Conservation (phyloP, 1,284 basidiomycete species). For the Ganoderma resinaceum region DNA sequence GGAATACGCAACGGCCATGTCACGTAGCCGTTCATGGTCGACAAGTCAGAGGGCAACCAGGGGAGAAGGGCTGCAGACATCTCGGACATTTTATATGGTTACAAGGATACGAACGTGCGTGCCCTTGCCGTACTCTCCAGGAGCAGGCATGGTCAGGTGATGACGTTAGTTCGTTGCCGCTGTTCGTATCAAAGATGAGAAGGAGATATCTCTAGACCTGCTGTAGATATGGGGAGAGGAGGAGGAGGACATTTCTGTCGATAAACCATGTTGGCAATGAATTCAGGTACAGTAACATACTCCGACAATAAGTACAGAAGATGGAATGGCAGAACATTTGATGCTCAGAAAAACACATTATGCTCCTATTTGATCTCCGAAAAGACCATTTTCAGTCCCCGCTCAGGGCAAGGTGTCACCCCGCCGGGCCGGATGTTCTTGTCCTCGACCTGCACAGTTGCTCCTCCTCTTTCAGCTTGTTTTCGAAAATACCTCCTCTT, state of each 20-base stretch:
- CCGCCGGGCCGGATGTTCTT: neutral
- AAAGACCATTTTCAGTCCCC: neutral
- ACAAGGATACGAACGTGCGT: slow-evolving; percentile 17
- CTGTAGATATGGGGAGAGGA: neutral
- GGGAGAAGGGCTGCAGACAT: neutral
- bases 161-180: neutral
- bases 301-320: neutral
- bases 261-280: too few relatives aligned
- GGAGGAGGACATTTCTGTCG: too few relatives aligned
- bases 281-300: neutral
- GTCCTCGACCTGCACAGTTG: neutral
- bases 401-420: neutral
- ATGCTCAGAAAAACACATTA: neutral
- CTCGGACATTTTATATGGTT: too few relatives aligned
- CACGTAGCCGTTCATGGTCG: slow-evolving; percentile 12
- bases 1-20: slow-evolving; percentile 9
- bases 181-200: neutral
- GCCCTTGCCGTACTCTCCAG: neutral
- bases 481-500: neutral
- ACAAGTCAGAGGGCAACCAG: neutral
- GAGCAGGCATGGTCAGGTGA: slow-evolving; percentile 10
- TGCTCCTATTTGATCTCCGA: neutral
- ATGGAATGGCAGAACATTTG: neutral
- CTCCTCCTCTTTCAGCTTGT: neutral
- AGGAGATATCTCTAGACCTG: neutral